Base-by-base conservation (phyloP, 495 filamentous ascomycete genomes). In the Gamarada debralockiae region DNA sequence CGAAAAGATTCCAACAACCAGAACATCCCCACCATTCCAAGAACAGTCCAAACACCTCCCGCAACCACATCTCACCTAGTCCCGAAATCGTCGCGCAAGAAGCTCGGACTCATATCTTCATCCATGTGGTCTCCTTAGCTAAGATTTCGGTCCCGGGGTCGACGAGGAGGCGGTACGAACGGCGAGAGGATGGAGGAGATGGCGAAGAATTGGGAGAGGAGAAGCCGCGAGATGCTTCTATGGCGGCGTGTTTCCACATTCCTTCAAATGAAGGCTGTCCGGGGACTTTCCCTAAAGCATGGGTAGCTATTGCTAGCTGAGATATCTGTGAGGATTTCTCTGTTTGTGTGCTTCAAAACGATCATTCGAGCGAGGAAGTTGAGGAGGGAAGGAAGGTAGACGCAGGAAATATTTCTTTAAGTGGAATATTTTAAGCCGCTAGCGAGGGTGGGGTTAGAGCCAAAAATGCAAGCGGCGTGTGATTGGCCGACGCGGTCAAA, bases 281-380 rank as follows among this genome's bases (percentile, higher is more conserved):
- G 93, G 92, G 93, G 93, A 98, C 93, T 98, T 98, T 98, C 90
- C 92, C 93, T 90, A 88, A 96, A 96, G 90, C 90, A 65, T 63
- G 56, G 69, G 65, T 47, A 34, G 27, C 43, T 44, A 71, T 68
- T 68, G 55, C 53, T 65, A 58, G 65, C 68, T 58, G 65, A 65
- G 59, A 67, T 48, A 62, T 65, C 63, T 29, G 58, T 60, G 57
- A 58, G 52, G 59, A 68, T 67, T 69, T 82, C 81, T 93, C 87
- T 84, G 90, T 95, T 74, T 86, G 93, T 95, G 67, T 88, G 90
- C 93, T 97, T 95, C 86, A 91, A 95, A 81, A 91, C 93, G 93
- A 97, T 95, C 88, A 86, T 92, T 96, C 82, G 92, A 90, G 82
- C 92, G 92, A 96, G 89, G 31, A 82, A 85, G 85, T 75, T 71